phyloP scores from a whole-genome alignment of 805 yeast genomes.

The Pichia thaimueangensis region DNA sequence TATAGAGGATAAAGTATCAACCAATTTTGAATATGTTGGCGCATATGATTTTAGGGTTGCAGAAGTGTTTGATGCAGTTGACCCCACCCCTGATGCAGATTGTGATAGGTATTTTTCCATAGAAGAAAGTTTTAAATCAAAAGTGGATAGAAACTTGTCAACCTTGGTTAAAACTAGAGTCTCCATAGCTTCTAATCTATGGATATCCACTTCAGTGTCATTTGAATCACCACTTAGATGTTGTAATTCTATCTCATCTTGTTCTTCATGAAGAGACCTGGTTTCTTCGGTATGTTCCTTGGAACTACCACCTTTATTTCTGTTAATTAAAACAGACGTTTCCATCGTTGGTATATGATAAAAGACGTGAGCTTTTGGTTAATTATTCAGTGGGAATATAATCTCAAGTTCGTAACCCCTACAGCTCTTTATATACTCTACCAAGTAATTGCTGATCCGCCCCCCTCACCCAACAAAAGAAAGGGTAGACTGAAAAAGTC shows the following conservation, averaged over 20 bases:
- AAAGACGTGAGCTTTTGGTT: no score
- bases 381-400: no score
- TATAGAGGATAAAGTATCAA: conserved; percentile 19
- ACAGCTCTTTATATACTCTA: no score
- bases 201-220: not conserved
- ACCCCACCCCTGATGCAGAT: conserved; percentile 12
- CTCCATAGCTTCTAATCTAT: conserved; percentile 17
- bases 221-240: conserved; percentile 3
- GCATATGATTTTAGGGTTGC: conserved; percentile 10
- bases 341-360: no score
- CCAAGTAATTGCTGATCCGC: no score
- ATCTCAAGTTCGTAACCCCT: no score
- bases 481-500: no score
- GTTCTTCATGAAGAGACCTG: no score
- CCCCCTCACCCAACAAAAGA: no score
- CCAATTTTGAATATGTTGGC: conserved; percentile 20
- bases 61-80: conserved; percentile 2
- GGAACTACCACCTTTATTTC: no score
- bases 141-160: conserved; percentile 24
- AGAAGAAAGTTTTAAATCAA: conserved; percentile 25
- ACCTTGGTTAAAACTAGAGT: conserved; percentile 24
- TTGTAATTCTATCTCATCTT: no score
- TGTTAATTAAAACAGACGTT: not conserved
- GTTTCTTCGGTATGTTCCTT: not conserved
- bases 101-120: conserved; percentile 25